Conservation (phyloP, 2,329 filamentous ascomycete species). For the Epichloe gansuensis region DNA sequence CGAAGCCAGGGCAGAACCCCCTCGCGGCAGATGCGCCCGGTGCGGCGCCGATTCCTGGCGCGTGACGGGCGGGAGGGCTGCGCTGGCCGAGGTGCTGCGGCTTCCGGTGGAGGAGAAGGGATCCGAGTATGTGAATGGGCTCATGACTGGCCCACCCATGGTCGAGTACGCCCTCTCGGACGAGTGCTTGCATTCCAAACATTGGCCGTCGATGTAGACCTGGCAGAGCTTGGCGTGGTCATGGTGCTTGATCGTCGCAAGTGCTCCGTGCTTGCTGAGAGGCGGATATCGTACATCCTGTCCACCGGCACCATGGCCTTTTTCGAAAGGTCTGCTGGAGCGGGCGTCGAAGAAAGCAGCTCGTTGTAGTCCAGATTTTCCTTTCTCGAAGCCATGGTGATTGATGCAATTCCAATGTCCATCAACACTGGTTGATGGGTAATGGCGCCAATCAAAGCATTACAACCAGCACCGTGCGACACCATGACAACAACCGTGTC, state of each 20-base stretch:
- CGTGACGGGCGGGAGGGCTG: constrained; percentile 16
- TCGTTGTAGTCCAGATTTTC: constrained; percentile 27
- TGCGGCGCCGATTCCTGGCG: constrained; percentile 20
- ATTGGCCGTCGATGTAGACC: constrained; percentile 21
- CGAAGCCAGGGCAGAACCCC: constrained; percentile 8
- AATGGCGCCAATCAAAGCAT: constrained; percentile 84
- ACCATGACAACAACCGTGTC: constrained; percentile 79
- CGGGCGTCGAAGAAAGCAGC: constrained; percentile 18
- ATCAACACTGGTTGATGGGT: constrained; percentile 84
- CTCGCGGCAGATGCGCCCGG: constrained; percentile 11
- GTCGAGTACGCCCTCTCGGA: constrained; percentile 25
- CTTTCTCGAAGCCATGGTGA: constrained; percentile 74
- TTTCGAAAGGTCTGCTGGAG: constrained; percentile 11
- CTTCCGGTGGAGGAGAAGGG: constrained; percentile 28
- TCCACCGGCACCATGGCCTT: constrained; percentile 33
- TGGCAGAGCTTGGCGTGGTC: constrained; percentile 22
- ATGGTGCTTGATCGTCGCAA: constrained; percentile 32
- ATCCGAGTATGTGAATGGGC: constrained; percentile 28
- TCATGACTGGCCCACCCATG: constrained; percentile 16
- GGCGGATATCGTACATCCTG: constrained; percentile 58
- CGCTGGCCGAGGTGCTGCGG: constrained; percentile 34
- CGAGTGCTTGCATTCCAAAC: constrained; percentile 15
- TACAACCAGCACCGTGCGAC: constrained; percentile 91
- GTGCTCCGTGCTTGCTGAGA: constrained; percentile 67
- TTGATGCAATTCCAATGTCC: constrained; percentile 78